These are phyloP conservation scores for Handroanthus guayacan DNA, from an alignment of 257 asterid genomes.

Conservation along the genomic window DNA sequence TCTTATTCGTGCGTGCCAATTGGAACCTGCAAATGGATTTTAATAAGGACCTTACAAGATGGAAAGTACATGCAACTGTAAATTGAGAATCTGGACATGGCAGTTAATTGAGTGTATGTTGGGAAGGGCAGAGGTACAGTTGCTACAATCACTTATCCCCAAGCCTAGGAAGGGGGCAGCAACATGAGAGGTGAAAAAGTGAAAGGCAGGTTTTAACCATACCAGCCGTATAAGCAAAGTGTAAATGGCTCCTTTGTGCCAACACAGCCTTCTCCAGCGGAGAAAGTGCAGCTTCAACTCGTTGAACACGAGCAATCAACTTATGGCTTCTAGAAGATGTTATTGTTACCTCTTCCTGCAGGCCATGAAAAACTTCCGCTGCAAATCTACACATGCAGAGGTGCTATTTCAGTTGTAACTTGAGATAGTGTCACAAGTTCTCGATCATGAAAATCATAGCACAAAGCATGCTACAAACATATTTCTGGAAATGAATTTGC, in stretches of 20 bases:
- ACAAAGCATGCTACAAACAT: slow-evolving; percentile 16
- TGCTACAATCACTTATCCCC: slow-evolving; percentile 25
- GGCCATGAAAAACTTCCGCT: slow-evolving; percentile 92
- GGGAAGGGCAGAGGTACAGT: background rate
- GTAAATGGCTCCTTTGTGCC: slow-evolving; percentile 88
- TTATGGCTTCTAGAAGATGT: slow-evolving; percentile 90
- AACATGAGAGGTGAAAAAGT: slow-evolving; percentile 19
- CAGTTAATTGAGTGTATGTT: slow-evolving; percentile 17
- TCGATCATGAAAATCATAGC: slow-evolving; percentile 29
- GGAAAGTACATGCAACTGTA: slow-evolving; percentile 26
- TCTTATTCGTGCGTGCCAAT: slow-evolving; percentile 70
- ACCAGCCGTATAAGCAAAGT: slow-evolving; percentile 96
- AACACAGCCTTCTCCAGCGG: slow-evolving; percentile 90
- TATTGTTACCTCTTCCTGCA: slow-evolving; percentile 84
- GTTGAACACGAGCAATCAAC: slow-evolving; percentile 76
- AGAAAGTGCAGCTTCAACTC: slow-evolving; percentile 83
- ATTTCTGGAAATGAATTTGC: background rate
- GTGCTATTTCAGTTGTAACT: slow-evolving; percentile 40
- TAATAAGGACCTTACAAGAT: slow-evolving; percentile 35
- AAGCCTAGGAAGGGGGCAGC: slow-evolving; percentile 6
- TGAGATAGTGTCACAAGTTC: slow-evolving; percentile 9
- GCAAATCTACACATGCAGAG: slow-evolving; percentile 77
- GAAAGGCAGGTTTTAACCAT: slow-evolving; percentile 38
- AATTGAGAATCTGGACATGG: slow-evolving; percentile 2
- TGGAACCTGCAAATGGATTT: slow-evolving; percentile 71